These are phyloP conservation scores for Naganishia antarctica DNA, from an alignment of 768 basidiomycete genomes.

Conservation along the genomic window DNA sequence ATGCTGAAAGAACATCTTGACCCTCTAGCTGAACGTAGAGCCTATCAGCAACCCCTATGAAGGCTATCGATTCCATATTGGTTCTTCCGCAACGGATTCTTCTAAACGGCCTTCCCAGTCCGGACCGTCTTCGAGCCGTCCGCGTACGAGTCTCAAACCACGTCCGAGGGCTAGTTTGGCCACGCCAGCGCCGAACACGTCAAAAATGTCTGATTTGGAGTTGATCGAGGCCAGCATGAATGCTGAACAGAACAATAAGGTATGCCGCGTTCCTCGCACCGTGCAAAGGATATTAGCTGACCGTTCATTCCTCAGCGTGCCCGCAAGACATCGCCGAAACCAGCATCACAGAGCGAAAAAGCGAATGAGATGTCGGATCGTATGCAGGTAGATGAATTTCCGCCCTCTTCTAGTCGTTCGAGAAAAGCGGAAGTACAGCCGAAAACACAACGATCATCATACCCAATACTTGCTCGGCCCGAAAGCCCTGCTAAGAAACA, in stretches of 20 bases:
- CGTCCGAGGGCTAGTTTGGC: not conserved
- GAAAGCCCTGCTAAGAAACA: not conserved
- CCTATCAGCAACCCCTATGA: constrained; percentile 30
- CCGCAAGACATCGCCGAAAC: not conserved
- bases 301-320: not conserved
- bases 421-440: not conserved
- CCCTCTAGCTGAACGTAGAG: not conserved
- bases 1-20: not conserved
- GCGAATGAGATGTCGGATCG: not conserved
- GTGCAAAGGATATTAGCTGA: not conserved
- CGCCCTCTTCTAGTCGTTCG: not conserved
- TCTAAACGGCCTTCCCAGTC: not conserved
- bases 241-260: constrained; percentile 22
- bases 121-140: not conserved
- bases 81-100: not conserved
- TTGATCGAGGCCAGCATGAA: constrained; percentile 23
- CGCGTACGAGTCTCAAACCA: not conserved
- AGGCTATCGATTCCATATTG: constrained; percentile 25
- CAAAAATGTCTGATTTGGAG: constrained; percentile 25
- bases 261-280: not conserved
- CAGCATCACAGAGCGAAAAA: not conserved
- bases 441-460: not conserved
- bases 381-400: constrained; percentile 13
- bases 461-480: not conserved
- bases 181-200: not conserved